Evolutionary conservation across 169 alveolate species (phyloP), one percentile per base, ranked within the genome.

Genomic region (Plasmodium yoelii): DNA sequence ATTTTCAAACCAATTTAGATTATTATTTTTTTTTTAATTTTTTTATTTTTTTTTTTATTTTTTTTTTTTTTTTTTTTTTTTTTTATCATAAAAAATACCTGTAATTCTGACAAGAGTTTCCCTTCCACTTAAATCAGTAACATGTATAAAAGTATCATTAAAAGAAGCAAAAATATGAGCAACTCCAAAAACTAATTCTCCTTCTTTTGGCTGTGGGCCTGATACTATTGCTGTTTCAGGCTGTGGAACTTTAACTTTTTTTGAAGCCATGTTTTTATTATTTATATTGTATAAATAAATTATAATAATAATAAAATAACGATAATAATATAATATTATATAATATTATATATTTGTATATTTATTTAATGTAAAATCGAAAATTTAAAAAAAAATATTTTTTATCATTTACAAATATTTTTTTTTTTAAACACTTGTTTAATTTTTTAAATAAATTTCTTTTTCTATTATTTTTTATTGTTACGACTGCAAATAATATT

Each of bases 91-190:
- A 34, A 55, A 69, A 92, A 9, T 57, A 93, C 96, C 99, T 42
- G 99, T 98, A 73, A 98, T 99, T 90, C 99, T 98, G 72, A 97
- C 99, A 87, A 98, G 96, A 42, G 99, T 99, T 95, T 99, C 99
- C 89, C 99, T 95, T 39, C 99, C 99, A 68, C 99, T 97, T 88
- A 98, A 94, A 94, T 99, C 99, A 26, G 99, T 99, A 65, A 98
- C 99, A 92, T 99, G 99, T 88, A 99, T 98, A 96, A 99, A 99
- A 64, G 99, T 99, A 94, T 99, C 99, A 95, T 99, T 99, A 95
- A 98, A 99, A 61, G 99, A 97, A 42, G 99, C 99, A 90, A 94
- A 97, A 88, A 99, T 97, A 95, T 99, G 99, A 42, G 99, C 99
- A 19, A 99, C 99, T 26, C 99, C 99, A 93, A 98, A 98, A 69